Base-by-base conservation (phyloP, 1,284 basidiomycete species). In the Leucocoprinus gongylophorus region DNA sequence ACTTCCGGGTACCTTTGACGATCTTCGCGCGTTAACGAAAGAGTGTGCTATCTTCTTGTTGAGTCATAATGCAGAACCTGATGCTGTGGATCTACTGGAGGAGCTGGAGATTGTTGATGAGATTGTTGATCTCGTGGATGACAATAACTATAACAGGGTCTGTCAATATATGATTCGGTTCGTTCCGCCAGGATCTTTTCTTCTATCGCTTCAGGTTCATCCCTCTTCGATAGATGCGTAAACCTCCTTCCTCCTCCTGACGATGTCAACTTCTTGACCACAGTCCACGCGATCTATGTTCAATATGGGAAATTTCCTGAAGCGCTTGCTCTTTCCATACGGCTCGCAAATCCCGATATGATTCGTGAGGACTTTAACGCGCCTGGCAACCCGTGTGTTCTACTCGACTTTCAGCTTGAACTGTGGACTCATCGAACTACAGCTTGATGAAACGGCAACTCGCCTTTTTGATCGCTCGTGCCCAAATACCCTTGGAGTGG, bases 91-190 rank as follows among this genome's bases (percentile, higher is more conserved):
- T 70, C 75, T 99, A 30, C 71, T 99, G 54, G 85, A 97, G 63
- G 97, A 99, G 66, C 71, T 99, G 58, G 97, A 99, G 68, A 89
- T 91, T 58, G 89, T 97, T 46, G 80, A 87, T 59, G 80, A 81
- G 60, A 83, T 97, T 57, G 76, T 79, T 6, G 73, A 80, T 18
- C 71, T 93, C 54, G 85, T 95, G 21, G 93, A 97, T 63, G 79
- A 85, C 47, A 89, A 95, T 68, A 97, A 91, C 0, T 99, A 83
- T 65, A 78, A 78, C 48, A 84, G 97, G 50, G 95, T 99, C n/a
- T 97, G 95, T 63, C 84, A 91, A 54, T 99, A 99, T 70, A 97
- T 99, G 91, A 85, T 97, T 67, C 83, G 87, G 89, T 91, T 63
- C 61, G 84, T 46, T 10, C 26, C 50, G 20, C 38, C 21, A 17